Conservation (phyloP, 1,284 basidiomycete genomes). For the Naganishia sp. region DNA sequence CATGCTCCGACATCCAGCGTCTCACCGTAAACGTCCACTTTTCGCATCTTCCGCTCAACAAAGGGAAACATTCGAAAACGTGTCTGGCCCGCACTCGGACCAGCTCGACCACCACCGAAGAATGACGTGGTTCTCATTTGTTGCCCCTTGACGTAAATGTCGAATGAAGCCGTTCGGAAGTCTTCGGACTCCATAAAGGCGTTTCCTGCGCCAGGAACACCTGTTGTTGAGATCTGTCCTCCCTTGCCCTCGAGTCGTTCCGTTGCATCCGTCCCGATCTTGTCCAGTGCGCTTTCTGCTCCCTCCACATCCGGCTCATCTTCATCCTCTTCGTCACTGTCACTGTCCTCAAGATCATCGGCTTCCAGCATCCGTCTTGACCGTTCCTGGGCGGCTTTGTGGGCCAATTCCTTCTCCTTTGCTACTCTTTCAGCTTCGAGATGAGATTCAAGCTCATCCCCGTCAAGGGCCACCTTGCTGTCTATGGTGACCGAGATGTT, state of each 20-base stretch:
- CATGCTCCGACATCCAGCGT: constrained; percentile 90
- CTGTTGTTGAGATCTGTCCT: constrained; percentile 39
- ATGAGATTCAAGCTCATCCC: constrained; percentile 79
- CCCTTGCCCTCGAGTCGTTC: constrained; percentile 50
- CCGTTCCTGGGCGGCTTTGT: constrained; percentile 78
- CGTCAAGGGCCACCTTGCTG: constrained; percentile 81
- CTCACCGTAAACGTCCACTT: constrained; percentile 95
- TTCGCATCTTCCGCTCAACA: constrained; percentile 82
- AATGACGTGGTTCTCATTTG: constrained; percentile 76
- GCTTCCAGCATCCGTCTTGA: constrained; percentile 87
- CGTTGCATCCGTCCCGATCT: constrained; percentile 37
- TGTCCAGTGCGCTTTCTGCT: constrained; percentile 54
- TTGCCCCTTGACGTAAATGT: constrained; percentile 95
- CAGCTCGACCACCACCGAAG: constrained; percentile 54
- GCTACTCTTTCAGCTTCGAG: constrained; percentile 73
- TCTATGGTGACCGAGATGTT: constrained; percentile 57
- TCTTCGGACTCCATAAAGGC: constrained; percentile 34
- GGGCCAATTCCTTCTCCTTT: constrained; percentile 84
- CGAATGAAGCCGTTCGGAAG: constrained; percentile 70
- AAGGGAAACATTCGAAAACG: constrained; percentile 96
- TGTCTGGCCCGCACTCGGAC: constrained; percentile 59
- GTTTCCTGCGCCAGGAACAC: constrained; percentile 33
- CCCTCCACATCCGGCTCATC: constrained; percentile 64
- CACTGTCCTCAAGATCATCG: constrained; percentile 63
- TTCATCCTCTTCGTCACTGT: constrained; percentile 65